Evolutionary conservation across 768 basidiomycete genomes (phyloP).

Genomic region (Lentinula boryana): DNA sequence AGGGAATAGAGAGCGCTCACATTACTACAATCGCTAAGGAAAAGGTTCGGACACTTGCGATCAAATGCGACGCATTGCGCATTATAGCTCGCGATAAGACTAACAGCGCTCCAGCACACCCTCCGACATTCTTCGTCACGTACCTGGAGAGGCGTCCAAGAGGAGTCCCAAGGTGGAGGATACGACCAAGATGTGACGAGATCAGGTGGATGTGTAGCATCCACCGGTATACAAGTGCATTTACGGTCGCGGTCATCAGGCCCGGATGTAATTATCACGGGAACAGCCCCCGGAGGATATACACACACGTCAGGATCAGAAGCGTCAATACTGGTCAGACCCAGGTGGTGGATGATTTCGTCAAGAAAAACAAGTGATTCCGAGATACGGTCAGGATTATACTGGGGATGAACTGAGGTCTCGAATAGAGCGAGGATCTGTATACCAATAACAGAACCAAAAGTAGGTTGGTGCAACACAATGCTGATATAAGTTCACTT

Average conservation of each 20-base stretch:
- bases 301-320: slow-evolving; percentile 45
- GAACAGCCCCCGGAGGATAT: slow-evolving; percentile 47
- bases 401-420: slow-evolving; percentile 63
- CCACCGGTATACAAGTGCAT: slow-evolving; percentile 42
- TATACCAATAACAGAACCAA: neutral
- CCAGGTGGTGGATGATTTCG: slow-evolving; percentile 50
- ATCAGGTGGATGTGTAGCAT: slow-evolving; percentile 28
- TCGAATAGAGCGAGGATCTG: slow-evolving; percentile 81
- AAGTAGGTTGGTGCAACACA: too few species aligned
- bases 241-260: slow-evolving; percentile 17
- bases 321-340: slow-evolving; percentile 52
- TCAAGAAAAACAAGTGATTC: slow-evolving; percentile 56
- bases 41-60: slow-evolving; percentile 49
- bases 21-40: slow-evolving; percentile 58
- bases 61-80: slow-evolving; percentile 65
- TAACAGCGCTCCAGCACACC: slow-evolving; percentile 71
- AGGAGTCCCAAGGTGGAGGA: slow-evolving; percentile 54
- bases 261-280: slow-evolving; percentile 34
- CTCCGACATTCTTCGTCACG: slow-evolving; percentile 69
- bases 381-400: slow-evolving; percentile 48
- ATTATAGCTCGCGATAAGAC: slow-evolving; percentile 61
- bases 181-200: slow-evolving; percentile 39
- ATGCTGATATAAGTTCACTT: slow-evolving; percentile 12
- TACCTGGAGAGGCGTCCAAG: slow-evolving; percentile 50
- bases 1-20: slow-evolving; percentile 31